Evolutionary conservation across 805 yeast species (phyloP).

Genomic region (Wickerhamiella allomyrinae): DNA sequence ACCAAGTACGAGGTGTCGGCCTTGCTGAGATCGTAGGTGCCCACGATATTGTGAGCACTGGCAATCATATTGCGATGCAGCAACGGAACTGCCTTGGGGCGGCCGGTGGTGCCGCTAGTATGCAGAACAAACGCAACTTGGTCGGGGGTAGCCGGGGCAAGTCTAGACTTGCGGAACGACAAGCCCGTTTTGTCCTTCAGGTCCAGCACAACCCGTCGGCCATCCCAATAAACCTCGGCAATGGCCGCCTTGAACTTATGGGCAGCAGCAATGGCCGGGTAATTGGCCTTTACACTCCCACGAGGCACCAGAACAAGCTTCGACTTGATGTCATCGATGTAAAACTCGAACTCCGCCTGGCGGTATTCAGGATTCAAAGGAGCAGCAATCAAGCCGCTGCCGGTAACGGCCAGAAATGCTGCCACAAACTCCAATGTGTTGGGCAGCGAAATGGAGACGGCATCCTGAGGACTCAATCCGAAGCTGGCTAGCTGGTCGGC

Average conservation of each 20-base stretch:
- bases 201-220: slow-evolving; percentile 29
- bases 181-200: slow-evolving; percentile 1
- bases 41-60: slow-evolving; percentile 43
- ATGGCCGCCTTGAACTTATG: slow-evolving; percentile 33
- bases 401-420: slow-evolving; percentile 42
- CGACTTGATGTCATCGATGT: slow-evolving; percentile 45
- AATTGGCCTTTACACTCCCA: slow-evolving; percentile 29
- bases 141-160: slow-evolving; percentile 26
- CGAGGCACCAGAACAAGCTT: slow-evolving; percentile 43
- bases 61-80: slow-evolving; percentile 49
- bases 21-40: slow-evolving; percentile 38
- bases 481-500: slow-evolving; percentile 28
- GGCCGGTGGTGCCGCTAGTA: slow-evolving; percentile 65
- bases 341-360: slow-evolving; percentile 48
- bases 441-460: slow-evolving; percentile 46
- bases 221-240: slow-evolving; percentile 38
- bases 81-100: slow-evolving; percentile 63
- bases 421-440: slow-evolving; percentile 46
- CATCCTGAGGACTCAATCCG: slow-evolving; percentile 29
- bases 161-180: neutral
- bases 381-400: slow-evolving; percentile 45
- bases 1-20: slow-evolving; percentile 47
- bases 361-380: slow-evolving; percentile 55
- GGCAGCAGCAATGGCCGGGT: slow-evolving; percentile 40
- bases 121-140: slow-evolving; percentile 54